Base-by-base conservation (phyloP, 805 yeast genomes). In the Ogataea siamensis region DNA sequence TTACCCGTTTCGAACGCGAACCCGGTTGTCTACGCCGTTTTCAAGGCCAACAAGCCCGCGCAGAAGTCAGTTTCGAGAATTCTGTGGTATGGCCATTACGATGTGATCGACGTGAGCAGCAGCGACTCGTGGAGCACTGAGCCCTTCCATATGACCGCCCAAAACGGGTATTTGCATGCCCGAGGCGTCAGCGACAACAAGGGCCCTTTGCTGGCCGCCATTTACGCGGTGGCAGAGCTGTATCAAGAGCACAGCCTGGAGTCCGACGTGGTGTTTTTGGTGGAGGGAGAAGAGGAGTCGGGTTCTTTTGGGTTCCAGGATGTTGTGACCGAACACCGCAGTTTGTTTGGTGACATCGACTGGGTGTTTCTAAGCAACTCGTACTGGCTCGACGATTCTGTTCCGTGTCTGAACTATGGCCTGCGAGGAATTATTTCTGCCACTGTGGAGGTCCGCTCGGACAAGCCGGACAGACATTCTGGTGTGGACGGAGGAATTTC, bases 231-330 rank as follows among this genome's bases (percentile, higher is more conserved):
- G 13, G 89, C 93, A 0, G 87, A 84, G 37, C 62, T 87, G 10
- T 64, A 64, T 37, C 73, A 73, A 19, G 61, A 65, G 8, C 64
- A 70, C 0, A 61, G 73, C 30, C 68, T 93, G 14, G 66, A 68
- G 5, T 71, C 81, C 31, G 96, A 91, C 57, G 81, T 91, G 3
- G 78, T 84, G 0, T 89, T 93, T 51, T 55, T 91, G 11, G 71
- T 91, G 33, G 99, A 91, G 62, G 99, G 99, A 30, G 96, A 88
- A 59, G 99, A 93, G 62, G 99, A 91, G 59, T 75, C 86, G 40
- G 98, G 97, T 1, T 86, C 96, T 0, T 74, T 74, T 51, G 96
- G 97, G 0, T 87, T 91, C 56, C 79, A 80, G 51, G 71, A 77
- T 3, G 79, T 83, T 0, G 74, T 91, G n/a, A 52, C 55, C 17